phyloP scores from a whole-genome alignment of 805 yeast species.

The Cyberlindnera veronae region DNA sequence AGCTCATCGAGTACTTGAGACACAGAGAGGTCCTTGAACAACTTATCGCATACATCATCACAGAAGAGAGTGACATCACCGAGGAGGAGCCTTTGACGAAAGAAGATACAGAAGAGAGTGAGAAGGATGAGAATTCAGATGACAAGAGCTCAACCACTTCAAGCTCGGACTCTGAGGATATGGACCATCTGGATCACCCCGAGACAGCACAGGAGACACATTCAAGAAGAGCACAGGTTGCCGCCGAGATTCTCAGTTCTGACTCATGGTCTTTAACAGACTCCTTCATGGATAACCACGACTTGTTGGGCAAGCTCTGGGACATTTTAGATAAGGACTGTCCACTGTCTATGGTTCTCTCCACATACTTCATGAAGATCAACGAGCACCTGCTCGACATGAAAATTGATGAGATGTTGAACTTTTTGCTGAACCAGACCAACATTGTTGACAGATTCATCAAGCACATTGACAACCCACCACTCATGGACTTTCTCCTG shows the following conservation, averaged over 20 bases:
- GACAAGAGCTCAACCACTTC: constrained; percentile 27
- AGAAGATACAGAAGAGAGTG: constrained; percentile 3
- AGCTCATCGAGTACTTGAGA: constrained; percentile 73
- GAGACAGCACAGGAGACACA: constrained; percentile 38
- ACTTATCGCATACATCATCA: constrained; percentile 62
- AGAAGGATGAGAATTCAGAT: constrained; percentile 23
- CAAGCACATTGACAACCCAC: constrained; percentile 87
- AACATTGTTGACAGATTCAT: constrained; percentile 76
- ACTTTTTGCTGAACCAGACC: constrained; percentile 64
- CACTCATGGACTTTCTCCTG: constrained; percentile 87
- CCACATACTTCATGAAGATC: constrained; percentile 88
- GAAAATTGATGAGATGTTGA: constrained; percentile 75
- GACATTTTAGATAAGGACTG: constrained; percentile 62
- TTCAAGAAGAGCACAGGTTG: constrained; percentile 54
- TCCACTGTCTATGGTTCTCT: constrained; percentile 69
- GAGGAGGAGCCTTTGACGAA: constrained; percentile 9
- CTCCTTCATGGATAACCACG: constrained; percentile 73
- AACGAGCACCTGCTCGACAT: constrained; percentile 87
- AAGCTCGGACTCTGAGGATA: constrained; percentile 29
- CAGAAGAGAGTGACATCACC: constrained; percentile 13
- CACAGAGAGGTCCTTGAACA: constrained; percentile 71
- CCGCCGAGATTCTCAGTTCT: constrained; percentile 85
- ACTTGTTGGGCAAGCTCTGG: constrained; percentile 74
- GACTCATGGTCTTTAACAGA: constrained; percentile 95
- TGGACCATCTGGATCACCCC: constrained; percentile 25